A percentile compares a stretch with the other conserved stretches of the same genome.
Conservation (phyloP, 2,329 filamentous ascomycete species). For the Phoma sp. region DNA sequence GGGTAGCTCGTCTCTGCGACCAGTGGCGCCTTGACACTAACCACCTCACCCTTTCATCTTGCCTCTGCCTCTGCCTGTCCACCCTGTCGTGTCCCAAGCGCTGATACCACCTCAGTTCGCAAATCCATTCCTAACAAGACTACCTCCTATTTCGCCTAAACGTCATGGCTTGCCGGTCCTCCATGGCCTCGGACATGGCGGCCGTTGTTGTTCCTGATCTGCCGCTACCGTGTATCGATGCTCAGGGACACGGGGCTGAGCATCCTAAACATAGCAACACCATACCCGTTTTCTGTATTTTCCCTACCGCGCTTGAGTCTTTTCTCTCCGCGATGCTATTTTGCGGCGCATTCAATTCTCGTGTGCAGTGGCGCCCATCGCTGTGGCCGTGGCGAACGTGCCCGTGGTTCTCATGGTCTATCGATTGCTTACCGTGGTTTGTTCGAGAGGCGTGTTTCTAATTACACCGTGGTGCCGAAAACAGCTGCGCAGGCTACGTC, state of each 20-base stretch:
- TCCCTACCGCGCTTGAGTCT: conserved; percentile 19
- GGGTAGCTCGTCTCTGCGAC: conserved; percentile 27
- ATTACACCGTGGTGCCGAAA: conserved; percentile 11
- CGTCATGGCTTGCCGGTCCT: conserved; percentile 33
- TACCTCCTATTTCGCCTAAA: conserved; percentile 31
- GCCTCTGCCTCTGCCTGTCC: background rate
- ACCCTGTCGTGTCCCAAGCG: conserved; percentile 13
- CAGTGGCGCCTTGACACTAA: conserved; percentile 29
- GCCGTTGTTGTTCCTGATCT: conserved; percentile 39
- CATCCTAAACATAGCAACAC: conserved; percentile 44
- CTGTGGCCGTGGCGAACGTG: conserved; percentile 7
- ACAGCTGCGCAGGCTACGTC: conserved; percentile 11
- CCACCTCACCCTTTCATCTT: conserved; percentile 23
- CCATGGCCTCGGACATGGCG: conserved; percentile 26
- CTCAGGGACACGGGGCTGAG: conserved; percentile 42
- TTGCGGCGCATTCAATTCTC: conserved; percentile 20
- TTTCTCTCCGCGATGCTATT: conserved; percentile 27
- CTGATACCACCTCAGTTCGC: conserved; percentile 20
- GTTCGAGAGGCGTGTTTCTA: conserved; percentile 8
- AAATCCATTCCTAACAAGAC: conserved; percentile 24
- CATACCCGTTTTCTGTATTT: conserved; percentile 26
- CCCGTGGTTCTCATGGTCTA: background rate
- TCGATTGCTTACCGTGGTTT: conserved; percentile 1
- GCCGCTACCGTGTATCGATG: conserved; percentile 31
- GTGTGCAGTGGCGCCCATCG: conserved; percentile 19